These are phyloP conservation scores for Boletus subparvulus DNA, from an alignment of 768 basidiomycete genomes.

Conservation along the genomic window DNA sequence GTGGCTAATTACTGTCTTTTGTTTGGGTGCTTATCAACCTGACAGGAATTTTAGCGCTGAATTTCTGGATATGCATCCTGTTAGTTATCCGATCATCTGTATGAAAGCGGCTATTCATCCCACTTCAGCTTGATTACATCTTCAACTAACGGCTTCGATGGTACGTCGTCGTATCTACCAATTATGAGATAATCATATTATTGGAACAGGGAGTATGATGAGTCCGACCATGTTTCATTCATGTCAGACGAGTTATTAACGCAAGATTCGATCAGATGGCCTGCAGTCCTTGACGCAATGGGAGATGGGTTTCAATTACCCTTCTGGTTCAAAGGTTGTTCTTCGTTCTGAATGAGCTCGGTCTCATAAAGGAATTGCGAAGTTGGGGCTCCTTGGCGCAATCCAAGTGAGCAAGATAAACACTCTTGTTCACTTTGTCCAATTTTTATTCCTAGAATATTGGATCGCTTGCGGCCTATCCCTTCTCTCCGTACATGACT, in stretches of 20 bases:
- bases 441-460: constrained; percentile 33
- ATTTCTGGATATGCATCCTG: constrained; percentile 6
- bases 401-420: constrained; percentile 3
- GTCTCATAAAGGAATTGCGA: not conserved
- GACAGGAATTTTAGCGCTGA: not conserved
- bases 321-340: not conserved
- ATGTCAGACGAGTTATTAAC: not conserved
- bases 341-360: not conserved
- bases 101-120: not conserved
- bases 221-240: not conserved
- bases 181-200: not conserved
- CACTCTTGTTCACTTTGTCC: not conserved
- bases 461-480: constrained; percentile 38
- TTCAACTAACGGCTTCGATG: not conserved
- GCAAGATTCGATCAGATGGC: not conserved
- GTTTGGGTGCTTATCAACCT: no score
- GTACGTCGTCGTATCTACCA: not conserved
- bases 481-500: constrained; percentile 40
- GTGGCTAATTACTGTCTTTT: no score
- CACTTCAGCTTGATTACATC: not conserved
- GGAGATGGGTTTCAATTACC: not conserved
- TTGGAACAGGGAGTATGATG: constrained; percentile 3
- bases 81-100: not conserved
- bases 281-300: not conserved
- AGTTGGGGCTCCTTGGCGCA: not conserved